Percentiles rank a stretch among this genome's conserved stretches.
Conservation (phyloP, 768 basidiomycete genomes). For the Boletus rubropictus region DNA sequence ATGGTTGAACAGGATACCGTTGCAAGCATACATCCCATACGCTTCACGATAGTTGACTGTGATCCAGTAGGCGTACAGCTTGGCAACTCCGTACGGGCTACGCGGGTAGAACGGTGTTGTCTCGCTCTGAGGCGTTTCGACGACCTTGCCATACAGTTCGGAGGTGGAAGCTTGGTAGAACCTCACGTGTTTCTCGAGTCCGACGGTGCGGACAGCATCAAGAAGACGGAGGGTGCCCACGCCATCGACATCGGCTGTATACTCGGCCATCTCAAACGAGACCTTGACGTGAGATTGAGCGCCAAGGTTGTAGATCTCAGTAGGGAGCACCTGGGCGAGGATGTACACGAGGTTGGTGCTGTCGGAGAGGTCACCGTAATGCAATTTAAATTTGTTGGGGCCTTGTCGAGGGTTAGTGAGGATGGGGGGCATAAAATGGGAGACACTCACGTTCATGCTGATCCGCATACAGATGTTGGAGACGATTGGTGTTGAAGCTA, state of each 20-base stretch:
- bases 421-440: neutral
- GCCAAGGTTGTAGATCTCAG: constrained; percentile 96
- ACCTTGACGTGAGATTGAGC: constrained; percentile 99
- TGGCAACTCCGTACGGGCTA: constrained; percentile 92
- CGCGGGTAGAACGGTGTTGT: constrained; percentile 98
- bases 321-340: constrained; percentile 89
- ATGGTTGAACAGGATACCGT: constrained; percentile 97
- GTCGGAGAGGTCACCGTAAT: constrained; percentile 92
- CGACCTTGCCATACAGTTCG: constrained; percentile 95
- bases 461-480: constrained; percentile 91
- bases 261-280: constrained; percentile 99
- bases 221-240: constrained; percentile 92
- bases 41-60: constrained; percentile 90
- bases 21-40: constrained; percentile 94
- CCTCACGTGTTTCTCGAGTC: constrained; percentile 84
- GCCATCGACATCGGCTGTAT: constrained; percentile 95
- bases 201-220: constrained; percentile 93
- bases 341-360: constrained; percentile 97
- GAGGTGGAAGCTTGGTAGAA: constrained; percentile 99
- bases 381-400: constrained; percentile 73
- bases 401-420: constrained; percentile 33
- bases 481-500: constrained; percentile 93
- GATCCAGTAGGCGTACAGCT: constrained; percentile 90
- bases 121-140: constrained; percentile 92
- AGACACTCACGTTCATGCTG: constrained; percentile 75